Percentiles rank a stretch among this genome's conserved stretches.
Conservation (phyloP, 225 moss, liverwort and hornwort species). For the Asterella californica region DNA sequence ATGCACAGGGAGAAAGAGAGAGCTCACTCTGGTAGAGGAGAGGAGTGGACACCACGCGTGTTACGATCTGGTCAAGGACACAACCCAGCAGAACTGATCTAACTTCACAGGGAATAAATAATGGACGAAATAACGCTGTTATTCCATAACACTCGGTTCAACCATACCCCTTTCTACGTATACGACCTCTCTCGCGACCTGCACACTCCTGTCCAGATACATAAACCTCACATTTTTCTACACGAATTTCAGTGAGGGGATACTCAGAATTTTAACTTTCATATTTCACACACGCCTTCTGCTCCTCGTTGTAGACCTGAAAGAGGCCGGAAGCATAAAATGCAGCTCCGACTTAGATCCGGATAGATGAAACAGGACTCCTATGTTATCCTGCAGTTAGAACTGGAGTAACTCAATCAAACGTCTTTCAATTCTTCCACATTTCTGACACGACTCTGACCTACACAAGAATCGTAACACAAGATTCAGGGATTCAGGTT, state of each 20-base stretch:
- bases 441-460: no score
- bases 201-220: background rate
- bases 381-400: background rate
- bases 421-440: no score
- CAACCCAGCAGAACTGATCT: background rate
- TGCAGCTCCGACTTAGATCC: background rate
- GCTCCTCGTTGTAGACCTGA: background rate
- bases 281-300: conserved; percentile 19
- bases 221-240: background rate
- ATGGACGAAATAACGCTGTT: background rate
- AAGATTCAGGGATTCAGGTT: no score
- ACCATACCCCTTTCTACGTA: background rate
- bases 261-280: conserved; percentile 86
- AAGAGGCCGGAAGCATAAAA: background rate
- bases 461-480: no score
- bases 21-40: conserved; percentile 26
- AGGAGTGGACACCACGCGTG: background rate
- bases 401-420: no score
- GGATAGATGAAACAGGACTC: background rate
- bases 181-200: background rate
- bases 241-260: conserved; percentile 29
- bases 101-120: background rate
- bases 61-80: conserved; percentile 28
- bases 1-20: conserved; percentile 4
- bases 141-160: background rate